phyloP scores from a whole-genome alignment of 1,284 basidiomycete species.

The Leccinum huronense region DNA sequence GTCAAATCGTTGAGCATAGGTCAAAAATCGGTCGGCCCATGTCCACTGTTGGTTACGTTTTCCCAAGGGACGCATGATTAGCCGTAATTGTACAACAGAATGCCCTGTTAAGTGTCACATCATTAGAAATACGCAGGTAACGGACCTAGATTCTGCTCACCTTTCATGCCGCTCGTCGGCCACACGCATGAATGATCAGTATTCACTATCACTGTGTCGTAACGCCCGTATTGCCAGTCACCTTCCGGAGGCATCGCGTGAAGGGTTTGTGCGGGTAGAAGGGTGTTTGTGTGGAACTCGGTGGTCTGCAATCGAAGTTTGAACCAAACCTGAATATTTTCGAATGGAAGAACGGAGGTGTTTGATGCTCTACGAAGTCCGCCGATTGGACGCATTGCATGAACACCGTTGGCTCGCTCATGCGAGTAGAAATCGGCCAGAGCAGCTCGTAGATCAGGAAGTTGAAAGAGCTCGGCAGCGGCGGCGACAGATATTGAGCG shows the following conservation, averaged over 20 bases:
- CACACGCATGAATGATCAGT: neutral
- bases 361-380: neutral
- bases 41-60: neutral
- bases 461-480: neutral
- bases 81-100: neutral
- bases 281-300: neutral
- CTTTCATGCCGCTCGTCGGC: neutral
- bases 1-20: neutral
- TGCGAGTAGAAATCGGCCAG: neutral
- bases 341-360: neutral
- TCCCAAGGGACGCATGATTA: neutral
- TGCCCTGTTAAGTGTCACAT: neutral
- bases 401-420: neutral
- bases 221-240: neutral
- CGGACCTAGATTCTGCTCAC: neutral
- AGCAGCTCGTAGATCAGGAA: neutral
- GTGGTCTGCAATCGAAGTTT: neutral
- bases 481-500: neutral
- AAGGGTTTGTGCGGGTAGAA: constrained; percentile 1
- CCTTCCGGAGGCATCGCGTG: neutral
- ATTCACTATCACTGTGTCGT: neutral
- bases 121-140: too few species aligned
- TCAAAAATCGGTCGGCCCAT: neutral
- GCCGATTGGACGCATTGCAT: neutral
- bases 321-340: neutral